Percentiles rank a stretch among this genome's conserved stretches.
phyloP scores from a whole-genome alignment of 257 asterid species.

The Plantago ovata region DNA sequence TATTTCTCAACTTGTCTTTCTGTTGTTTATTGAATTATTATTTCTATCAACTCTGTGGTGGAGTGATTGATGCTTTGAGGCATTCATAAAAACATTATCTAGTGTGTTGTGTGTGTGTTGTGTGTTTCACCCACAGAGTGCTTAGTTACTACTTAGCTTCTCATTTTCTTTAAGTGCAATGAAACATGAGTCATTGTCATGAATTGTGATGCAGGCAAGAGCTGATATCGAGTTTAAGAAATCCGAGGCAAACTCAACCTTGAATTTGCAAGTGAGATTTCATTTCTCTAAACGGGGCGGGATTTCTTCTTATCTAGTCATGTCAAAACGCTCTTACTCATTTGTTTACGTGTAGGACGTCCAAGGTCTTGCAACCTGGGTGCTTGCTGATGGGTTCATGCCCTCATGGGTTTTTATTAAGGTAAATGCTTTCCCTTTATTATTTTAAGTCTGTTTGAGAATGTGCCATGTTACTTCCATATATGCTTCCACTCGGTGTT shows the following conservation, averaged over 20 bases:
- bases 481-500: conserved; percentile 1
- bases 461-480: background rate
- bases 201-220: conserved; percentile 56
- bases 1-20: background rate
- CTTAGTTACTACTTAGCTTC: conserved; percentile 14
- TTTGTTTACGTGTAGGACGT: conserved; percentile 54
- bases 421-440: conserved; percentile 34
- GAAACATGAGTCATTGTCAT: conserved; percentile 6
- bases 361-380: conserved; percentile 96
- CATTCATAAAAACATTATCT: background rate
- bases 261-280: conserved; percentile 62
- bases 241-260: conserved; percentile 58
- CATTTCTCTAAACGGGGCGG: background rate
- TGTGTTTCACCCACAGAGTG: background rate
- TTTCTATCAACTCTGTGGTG: background rate
- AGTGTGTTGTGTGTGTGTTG: too few species aligned
- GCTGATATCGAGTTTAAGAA: conserved; percentile 77
- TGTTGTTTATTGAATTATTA: conserved; percentile 1
- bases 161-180: conserved; percentile 5
- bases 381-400: conserved; percentile 93
- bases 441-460: background rate
- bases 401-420: conserved; percentile 95
- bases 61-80: conserved; percentile 7
- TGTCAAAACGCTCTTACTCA: conserved; percentile 5
- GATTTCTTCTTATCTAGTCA: conserved; percentile 1